A percentile compares a stretch with the other conserved stretches of the same genome.
These are phyloP conservation scores for Dendrobium officinale DNA, from an alignment of 106 monocot genomes.

Conservation along the genomic window DNA sequence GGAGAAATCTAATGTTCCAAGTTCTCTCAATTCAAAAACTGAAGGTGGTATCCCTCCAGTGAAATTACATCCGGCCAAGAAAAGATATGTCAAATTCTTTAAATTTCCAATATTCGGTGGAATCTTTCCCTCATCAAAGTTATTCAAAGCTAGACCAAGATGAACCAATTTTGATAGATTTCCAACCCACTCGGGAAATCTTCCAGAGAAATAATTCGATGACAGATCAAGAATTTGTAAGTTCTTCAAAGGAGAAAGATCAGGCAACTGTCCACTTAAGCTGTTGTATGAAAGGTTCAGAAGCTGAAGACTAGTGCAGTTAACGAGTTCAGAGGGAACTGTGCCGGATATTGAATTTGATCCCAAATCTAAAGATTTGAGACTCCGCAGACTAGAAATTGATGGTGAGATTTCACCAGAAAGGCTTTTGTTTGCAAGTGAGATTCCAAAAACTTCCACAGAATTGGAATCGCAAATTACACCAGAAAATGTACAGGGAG, in stretches of 20 bases:
- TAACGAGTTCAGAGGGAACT: slow-evolving; percentile 40
- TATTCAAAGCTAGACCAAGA: slow-evolving; percentile 45
- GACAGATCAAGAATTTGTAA: slow-evolving; percentile 59
- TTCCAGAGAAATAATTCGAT: slow-evolving; percentile 42
- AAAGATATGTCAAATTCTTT: slow-evolving; percentile 71
- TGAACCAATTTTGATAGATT: slow-evolving; percentile 23
- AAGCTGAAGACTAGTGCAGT: slow-evolving; percentile 37
- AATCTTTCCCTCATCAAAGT: slow-evolving; percentile 45
- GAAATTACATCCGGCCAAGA: slow-evolving; percentile 48
- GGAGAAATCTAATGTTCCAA: slow-evolving; percentile 67
- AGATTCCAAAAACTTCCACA: slow-evolving; percentile 42
- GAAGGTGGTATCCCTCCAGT: slow-evolving; percentile 51
- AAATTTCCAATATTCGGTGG: slow-evolving; percentile 48
- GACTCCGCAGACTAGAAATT: slow-evolving; percentile 23
- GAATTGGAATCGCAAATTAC: slow-evolving; percentile 46
- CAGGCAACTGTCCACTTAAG: slow-evolving; percentile 44
- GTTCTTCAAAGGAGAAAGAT: slow-evolving; percentile 46
- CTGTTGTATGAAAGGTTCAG: slow-evolving; percentile 67
- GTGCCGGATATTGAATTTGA: slow-evolving; percentile 37
- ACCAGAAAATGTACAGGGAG: slow-evolving; percentile 56
- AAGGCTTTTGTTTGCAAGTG: slow-evolving; percentile 42
- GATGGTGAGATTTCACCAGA: slow-evolving; percentile 60
- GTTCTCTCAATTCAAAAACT: slow-evolving; percentile 33
- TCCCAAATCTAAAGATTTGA: slow-evolving; percentile 33
- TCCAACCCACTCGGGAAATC: slow-evolving; percentile 57